Conservation (phyloP, 345 rosid genomes). For the Eucalyptus marginata region DNA sequence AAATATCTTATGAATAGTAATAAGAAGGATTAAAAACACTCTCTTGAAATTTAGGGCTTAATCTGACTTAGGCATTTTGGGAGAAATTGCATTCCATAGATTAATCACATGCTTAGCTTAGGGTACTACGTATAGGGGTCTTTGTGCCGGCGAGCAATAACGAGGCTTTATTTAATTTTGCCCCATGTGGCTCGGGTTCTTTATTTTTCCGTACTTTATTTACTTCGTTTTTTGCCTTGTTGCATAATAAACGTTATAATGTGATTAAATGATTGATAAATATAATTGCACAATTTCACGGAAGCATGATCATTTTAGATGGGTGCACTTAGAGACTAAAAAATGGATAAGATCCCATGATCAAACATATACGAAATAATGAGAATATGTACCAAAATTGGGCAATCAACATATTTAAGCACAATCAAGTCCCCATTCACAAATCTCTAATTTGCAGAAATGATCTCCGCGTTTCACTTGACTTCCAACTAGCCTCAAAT, state of each 20-base stretch:
- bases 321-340: background rate
- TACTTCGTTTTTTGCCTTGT: background rate
- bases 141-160: background rate
- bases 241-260: too few species aligned
- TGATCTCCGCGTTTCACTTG: background rate
- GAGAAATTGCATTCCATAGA: too few species aligned
- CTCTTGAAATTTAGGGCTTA: too few species aligned
- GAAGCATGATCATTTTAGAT: too few species aligned
- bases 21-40: too few species aligned
- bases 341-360: background rate
- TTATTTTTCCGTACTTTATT: background rate
- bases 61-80: too few species aligned
- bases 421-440: rapidly evolving
- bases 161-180: background rate
- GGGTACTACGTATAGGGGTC: background rate
- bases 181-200: background rate
- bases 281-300: too few species aligned
- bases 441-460: rapidly evolving
- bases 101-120: too few species aligned
- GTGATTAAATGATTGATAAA: background rate
- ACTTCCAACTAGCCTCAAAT: background rate
- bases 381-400: too few species aligned
- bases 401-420: background rate
- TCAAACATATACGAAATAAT: too few species aligned
- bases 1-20: too few species aligned